Base-by-base conservation (phyloP, 768 basidiomycete species). In the Mycena filopes region DNA sequence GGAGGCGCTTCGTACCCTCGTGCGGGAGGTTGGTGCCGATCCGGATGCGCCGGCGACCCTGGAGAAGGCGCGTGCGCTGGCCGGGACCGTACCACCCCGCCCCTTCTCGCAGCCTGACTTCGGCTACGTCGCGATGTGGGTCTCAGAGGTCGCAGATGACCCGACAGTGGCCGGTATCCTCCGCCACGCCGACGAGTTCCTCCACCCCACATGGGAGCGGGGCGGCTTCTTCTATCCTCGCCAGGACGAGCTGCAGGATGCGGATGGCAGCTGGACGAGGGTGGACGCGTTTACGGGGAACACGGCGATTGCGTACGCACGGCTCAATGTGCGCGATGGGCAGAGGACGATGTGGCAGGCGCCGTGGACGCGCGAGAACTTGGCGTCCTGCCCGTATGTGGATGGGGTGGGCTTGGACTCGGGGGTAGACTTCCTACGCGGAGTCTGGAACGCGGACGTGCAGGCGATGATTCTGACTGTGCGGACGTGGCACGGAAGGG, bases 161-260 rank as follows among this genome's bases (percentile, higher is more conserved):
- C 59, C 53, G 36, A 66, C 48, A 10, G 4, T 60, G 28, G 48
- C 25, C 3, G 65, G 65, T 20, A 46, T 66, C 15, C 54, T 66
- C 20, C 53, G 47, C 23, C 65, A 66, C 48, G 65, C 65, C 15
- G 65, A 66, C 55, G 38, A 23, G 36, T 61, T 54, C 41, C 41
- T 66, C 29, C 31, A 40, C 47, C 65, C 65, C 13, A 66, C 65
- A 23, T 61, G 59, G 65, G 65, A 61, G 46, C 38, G 21, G 29
- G 65, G 65, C 54, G 65, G 65, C 7, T 33, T 66, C 20, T 66
- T 56, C 60, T 66, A 61, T 49, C 59, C 65, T 7, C 65, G 65
- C 10, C 16, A 26, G 46, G 53, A 66, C 55, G 46, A 40, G 31
- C 28, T 29, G 12, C 9, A 45, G 54, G 65, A 66, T 31, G 65